Evolutionary conservation across 352 stramenopile species (phyloP).

Genomic region (Globisporangium takayamanum): DNA sequence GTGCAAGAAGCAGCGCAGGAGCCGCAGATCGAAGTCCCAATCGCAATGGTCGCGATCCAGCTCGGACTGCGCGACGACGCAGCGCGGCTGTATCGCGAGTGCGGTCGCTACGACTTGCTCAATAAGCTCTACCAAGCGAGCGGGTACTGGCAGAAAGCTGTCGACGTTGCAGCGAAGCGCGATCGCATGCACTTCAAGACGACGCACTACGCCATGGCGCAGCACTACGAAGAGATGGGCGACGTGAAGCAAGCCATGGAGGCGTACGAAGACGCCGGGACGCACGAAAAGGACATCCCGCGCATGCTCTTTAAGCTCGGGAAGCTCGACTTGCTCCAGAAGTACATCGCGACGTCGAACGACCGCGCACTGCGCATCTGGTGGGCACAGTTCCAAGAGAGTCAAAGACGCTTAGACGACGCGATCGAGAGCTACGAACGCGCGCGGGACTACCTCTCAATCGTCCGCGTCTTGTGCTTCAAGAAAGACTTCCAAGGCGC

Average conservation of each 20-base stretch:
- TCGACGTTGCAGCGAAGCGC: slow-evolving; percentile 82
- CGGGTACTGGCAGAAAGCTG: slow-evolving; percentile 88
- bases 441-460: slow-evolving; percentile 83
- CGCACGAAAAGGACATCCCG: slow-evolving; percentile 87
- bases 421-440: slow-evolving; percentile 87
- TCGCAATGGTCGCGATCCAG: slow-evolving; percentile 91
- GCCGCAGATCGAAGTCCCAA: slow-evolving; percentile 70
- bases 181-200: slow-evolving; percentile 91
- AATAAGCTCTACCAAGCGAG: slow-evolving; percentile 90
- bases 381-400: slow-evolving; percentile 93
- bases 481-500: slow-evolving; percentile 85
- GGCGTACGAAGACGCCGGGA: slow-evolving; percentile 89
- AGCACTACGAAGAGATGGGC: slow-evolving; percentile 87
- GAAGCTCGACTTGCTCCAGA: slow-evolving; percentile 86
- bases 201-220: slow-evolving; percentile 85
- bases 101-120: slow-evolving; percentile 88
- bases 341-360: slow-evolving; percentile 86
- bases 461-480: slow-evolving; percentile 90
- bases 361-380: slow-evolving; percentile 87
- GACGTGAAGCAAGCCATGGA: slow-evolving; percentile 88
- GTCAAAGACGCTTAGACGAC: slow-evolving; percentile 78
- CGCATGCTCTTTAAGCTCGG: slow-evolving; percentile 90
- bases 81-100: slow-evolving; percentile 88
- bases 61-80: slow-evolving; percentile 90
- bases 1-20: slow-evolving; percentile 69